Evolutionary conservation across 179 eudicot species (phyloP).

Genomic region (Spergularia azorica): DNA sequence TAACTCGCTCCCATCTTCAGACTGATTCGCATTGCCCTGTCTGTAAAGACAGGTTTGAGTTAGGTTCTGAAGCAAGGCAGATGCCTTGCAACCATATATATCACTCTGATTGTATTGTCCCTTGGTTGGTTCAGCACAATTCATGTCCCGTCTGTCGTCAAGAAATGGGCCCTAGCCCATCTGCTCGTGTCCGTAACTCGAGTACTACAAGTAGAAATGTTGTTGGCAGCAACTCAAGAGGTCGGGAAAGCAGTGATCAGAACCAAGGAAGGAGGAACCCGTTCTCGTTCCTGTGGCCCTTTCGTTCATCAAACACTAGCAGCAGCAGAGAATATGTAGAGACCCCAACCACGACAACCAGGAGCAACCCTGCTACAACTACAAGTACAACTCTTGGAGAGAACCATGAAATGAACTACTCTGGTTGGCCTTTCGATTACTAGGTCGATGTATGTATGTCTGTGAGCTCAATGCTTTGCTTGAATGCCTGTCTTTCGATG

Average conservation of each 20-base stretch:
- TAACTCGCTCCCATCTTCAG: constrained; percentile 52
- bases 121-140: constrained; percentile 71
- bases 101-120: constrained; percentile 78
- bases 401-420: constrained; percentile 41
- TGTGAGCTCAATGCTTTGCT: constrained; percentile 4
- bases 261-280: constrained; percentile 52
- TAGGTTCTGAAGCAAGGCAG: constrained; percentile 59
- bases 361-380: constrained; percentile 31
- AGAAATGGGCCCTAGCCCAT: constrained; percentile 42
- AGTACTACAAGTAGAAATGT: constrained; percentile 42
- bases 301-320: constrained; percentile 50
- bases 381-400: constrained; percentile 24
- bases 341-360: constrained; percentile 26
- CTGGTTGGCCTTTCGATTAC: constrained; percentile 69
- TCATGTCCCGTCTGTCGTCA: constrained; percentile 71
- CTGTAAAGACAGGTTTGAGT: constrained; percentile 70
- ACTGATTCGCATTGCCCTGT: constrained; percentile 65
- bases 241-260: constrained; percentile 41
- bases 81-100: constrained; percentile 79
- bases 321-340: constrained; percentile 28
- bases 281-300: constrained; percentile 75
- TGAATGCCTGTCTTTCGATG: constrained; percentile 20
- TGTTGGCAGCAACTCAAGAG: constrained; percentile 32
- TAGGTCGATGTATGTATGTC: constrained; percentile 26
- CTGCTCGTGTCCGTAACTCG: constrained; percentile 26